Evolutionary conservation across 2,329 filamentous ascomycete genomes (phyloP), one percentile per base, ranked within the genome.

Genomic region (Cordyceps javanica): DNA sequence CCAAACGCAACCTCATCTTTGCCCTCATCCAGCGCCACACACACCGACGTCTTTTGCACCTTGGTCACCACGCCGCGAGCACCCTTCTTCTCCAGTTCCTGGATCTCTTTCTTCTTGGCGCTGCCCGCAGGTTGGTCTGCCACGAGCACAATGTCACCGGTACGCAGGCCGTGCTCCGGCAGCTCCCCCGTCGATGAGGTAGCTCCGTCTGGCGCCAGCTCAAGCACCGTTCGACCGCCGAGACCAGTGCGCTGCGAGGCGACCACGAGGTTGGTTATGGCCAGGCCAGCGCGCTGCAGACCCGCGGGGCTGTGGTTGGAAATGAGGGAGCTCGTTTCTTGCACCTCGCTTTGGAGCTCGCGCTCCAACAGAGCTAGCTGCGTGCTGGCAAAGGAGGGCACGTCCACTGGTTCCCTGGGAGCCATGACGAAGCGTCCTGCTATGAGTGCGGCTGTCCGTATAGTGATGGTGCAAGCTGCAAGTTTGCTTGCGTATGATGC

Each of bases 211-310:
- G 84, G 77, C 16, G 75, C 75, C 1, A 99, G 83, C 70, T 97
- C 92, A 3, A 97, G 76, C 2, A 99, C 88, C 0, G 90, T 91
- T 62, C 91, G 89, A n/a, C 94, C 94, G 16, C 92, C 94, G 38
- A 97, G 78, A 0, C 94, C 94, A 0, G 94, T 99, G 30, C 92
- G 87, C 68, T 89, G 89, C 19, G 88, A 87, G 11, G 81, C 77
- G 34, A 96, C 76, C 32, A 82, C 75, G 9, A 97, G 82, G 71
- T 92, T 93, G 16, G 85, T 83, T 65, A 94, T 78, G 32, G 90
- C 90, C 41, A 91, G 79, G n/a, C 90, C 90, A 6, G 88, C 88
- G 59, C 88, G 85, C 67, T 90, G 83, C 13, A 95, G 83, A 1
- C 82, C 78, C 0, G 81, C 75, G 5, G 90, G 90, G 49, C 86